phyloP scores from a whole-genome alignment of 2,329 filamentous ascomycete species.

The Coniochaeta pulveracea region DNA sequence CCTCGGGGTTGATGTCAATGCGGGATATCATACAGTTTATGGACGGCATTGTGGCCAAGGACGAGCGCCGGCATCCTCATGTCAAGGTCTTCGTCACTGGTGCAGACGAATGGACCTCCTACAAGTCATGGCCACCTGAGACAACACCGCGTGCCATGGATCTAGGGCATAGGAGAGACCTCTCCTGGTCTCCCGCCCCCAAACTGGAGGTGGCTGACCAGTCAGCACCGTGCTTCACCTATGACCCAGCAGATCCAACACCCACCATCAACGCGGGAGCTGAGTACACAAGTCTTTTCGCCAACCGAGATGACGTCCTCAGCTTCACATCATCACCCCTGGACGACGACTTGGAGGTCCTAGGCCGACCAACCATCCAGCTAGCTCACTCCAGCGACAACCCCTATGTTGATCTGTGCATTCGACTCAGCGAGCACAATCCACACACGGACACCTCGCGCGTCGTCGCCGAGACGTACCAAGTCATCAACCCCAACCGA shows the following conservation, averaged over 20 bases:
- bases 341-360: constrained; percentile 3
- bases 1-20: background rate
- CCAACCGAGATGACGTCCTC: constrained; percentile 1
- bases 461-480: constrained; percentile 4
- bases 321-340: constrained; percentile 3
- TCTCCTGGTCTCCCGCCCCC: background rate
- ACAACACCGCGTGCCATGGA: background rate
- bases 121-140: constrained; percentile 3
- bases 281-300: background rate
- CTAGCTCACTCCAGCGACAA: constrained; percentile 5
- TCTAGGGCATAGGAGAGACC: background rate
- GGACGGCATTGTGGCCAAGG: constrained; percentile 1
- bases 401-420: constrained; percentile 5
- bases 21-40: constrained; percentile 1
- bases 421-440: constrained; percentile 6
- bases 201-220: no score
- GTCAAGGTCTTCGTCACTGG: constrained; percentile 3
- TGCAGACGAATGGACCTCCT: constrained; percentile 4
- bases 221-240: no score
- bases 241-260: constrained; percentile 6
- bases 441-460: constrained; percentile 1
- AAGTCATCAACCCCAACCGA: constrained; percentile 3
- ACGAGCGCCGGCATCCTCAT: background rate
- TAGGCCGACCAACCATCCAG: constrained; percentile 4
- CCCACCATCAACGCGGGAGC: constrained; percentile 2